These are phyloP conservation scores for Tricholoma sp. DNA, from an alignment of 768 basidiomycete species.

Conservation along the genomic window DNA sequence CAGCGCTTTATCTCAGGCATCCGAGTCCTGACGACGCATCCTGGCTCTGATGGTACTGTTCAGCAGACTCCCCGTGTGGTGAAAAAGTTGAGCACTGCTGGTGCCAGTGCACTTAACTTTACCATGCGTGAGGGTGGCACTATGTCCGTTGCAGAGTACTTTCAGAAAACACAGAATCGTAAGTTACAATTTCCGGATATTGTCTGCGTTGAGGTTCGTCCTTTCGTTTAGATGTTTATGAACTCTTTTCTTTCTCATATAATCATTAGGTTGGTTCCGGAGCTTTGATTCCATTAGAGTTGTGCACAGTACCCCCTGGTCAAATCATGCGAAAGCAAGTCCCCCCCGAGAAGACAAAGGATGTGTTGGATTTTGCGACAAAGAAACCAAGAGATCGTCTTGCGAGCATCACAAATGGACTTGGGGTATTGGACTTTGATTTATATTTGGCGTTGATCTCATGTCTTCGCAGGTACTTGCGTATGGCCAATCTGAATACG, in stretches of 20 bases:
- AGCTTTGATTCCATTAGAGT: conserved; percentile 57
- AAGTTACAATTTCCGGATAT: conserved; percentile 56
- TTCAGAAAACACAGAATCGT: conserved; percentile 45
- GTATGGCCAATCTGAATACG: conserved; percentile 72
- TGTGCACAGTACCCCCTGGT: conserved; percentile 52
- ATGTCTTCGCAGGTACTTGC: conserved; percentile 42
- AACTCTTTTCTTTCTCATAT: conserved; percentile 1
- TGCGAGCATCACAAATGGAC: conserved; percentile 46
- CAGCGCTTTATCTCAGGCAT: conserved; percentile 54
- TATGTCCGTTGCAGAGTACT: conserved; percentile 59
- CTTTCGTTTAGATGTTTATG: conserved; percentile 2
- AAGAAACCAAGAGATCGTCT: conserved; percentile 55
- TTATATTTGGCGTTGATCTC: not conserved
- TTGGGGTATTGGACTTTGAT: conserved; percentile 34
- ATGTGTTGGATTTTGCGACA: conserved; percentile 62
- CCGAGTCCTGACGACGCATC: conserved; percentile 39
- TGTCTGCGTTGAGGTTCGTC: conserved; percentile 60
- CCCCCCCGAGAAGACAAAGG: conserved; percentile 57
- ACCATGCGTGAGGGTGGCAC: conserved; percentile 48
- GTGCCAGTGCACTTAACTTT: conserved; percentile 53
- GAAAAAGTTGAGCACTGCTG: conserved; percentile 49
- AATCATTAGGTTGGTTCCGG: conserved; percentile 49
- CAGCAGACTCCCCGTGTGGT: conserved; percentile 49
- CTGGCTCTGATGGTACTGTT: conserved; percentile 24
- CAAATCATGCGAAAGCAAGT: conserved; percentile 73